Conservation (phyloP, 768 basidiomycete genomes). For the Candolleomyces aberdarensis region DNA sequence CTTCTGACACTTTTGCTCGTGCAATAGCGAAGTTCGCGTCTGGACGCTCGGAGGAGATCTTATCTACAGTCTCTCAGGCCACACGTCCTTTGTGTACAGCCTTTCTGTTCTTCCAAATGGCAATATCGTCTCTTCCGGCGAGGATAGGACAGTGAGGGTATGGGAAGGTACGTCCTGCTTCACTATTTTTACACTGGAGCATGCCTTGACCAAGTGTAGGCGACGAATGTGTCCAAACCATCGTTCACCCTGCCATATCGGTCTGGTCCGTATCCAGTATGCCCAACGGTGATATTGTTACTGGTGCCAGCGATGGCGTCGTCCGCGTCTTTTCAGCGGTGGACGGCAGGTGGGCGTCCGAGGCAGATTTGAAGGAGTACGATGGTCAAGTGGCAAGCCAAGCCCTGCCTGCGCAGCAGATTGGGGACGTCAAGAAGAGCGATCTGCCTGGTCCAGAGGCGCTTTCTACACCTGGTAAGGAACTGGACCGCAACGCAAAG, state of each 20-base stretch:
- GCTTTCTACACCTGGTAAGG: conserved; percentile 63
- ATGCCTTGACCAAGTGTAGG: conserved; percentile 41
- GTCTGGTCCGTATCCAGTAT: conserved; percentile 91
- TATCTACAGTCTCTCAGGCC: conserved; percentile 81
- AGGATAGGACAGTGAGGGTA: conserved; percentile 88
- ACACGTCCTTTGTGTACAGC: conserved; percentile 96
- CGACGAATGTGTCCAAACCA: conserved; percentile 83
- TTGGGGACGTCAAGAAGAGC: conserved; percentile 90
- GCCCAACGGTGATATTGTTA: conserved; percentile 90
- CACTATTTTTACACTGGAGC: background rate
- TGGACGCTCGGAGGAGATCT: conserved; percentile 85
- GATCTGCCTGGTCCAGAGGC: conserved; percentile 89
- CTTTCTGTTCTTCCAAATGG: conserved; percentile 79
- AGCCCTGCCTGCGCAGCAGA: conserved; percentile 78
- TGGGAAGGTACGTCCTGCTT: conserved; percentile 64
- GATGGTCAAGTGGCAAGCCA: conserved; percentile 77
- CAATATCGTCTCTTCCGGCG: conserved; percentile 85
- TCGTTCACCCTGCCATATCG: conserved; percentile 94
- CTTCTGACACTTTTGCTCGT: background rate
- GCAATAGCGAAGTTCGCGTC: conserved; percentile 78
- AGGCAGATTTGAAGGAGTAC: conserved; percentile 60
- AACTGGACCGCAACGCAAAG: background rate
- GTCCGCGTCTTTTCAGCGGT: conserved; percentile 82
- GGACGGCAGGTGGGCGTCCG: conserved; percentile 70
- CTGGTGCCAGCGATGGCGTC: conserved; percentile 84